Conservation (phyloP, 257 asterid genomes). For the Rhazya stricta region DNA sequence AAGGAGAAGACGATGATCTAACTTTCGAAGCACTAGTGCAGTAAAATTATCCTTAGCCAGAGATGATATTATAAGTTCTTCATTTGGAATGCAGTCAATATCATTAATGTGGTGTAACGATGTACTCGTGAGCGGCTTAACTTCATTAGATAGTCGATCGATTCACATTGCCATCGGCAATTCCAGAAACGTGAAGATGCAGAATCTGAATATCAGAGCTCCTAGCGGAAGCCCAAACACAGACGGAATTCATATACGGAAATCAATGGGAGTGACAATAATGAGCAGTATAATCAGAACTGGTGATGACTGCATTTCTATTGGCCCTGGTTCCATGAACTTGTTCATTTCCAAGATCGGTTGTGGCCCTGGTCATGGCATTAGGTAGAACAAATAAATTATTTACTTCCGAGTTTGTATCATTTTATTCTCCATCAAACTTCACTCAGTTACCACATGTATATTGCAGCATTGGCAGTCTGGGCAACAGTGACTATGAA, state of each 20-base stretch:
- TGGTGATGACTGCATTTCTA: conserved; percentile 60
- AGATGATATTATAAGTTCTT: too few relatives aligned
- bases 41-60: too few relatives aligned
- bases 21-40: too few relatives aligned
- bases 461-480: conserved; percentile 48
- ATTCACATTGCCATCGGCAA: conserved; percentile 42
- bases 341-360: conserved; percentile 48
- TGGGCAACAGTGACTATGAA: conserved; percentile 25
- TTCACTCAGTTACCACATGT: background rate
- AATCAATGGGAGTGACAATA: conserved; percentile 45
- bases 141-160: conserved; percentile 46
- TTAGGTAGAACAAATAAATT: too few relatives aligned
- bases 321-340: conserved; percentile 65
- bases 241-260: conserved; percentile 54
- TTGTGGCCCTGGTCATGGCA: conserved; percentile 87
- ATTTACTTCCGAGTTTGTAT: too few relatives aligned
- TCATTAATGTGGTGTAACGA: conserved; percentile 52
- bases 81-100: conserved; percentile 71
- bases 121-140: conserved; percentile 42
- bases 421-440: too few relatives aligned
- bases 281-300: conserved; percentile 37
- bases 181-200: conserved; percentile 40
- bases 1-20: too few relatives aligned
- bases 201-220: conserved; percentile 42
- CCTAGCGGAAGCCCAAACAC: conserved; percentile 76